These are phyloP conservation scores for Vaccinium vitisidaea DNA, from an alignment of 148 eudicot genomes.

Conservation along the genomic window DNA sequence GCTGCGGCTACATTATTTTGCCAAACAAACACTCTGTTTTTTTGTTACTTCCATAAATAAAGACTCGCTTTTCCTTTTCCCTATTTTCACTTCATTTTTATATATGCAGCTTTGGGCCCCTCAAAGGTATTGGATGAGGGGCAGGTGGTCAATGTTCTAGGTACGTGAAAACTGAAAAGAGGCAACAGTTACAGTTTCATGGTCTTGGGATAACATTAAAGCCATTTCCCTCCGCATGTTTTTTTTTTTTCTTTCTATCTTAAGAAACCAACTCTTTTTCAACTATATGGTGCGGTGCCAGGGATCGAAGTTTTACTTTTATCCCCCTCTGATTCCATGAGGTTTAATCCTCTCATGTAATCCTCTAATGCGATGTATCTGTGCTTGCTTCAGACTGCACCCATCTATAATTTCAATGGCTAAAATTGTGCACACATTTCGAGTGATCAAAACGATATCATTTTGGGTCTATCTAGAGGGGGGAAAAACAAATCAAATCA, in stretches of 20 bases:
- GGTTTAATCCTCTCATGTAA: background rate
- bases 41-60: background rate
- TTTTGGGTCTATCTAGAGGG: too few relatives aligned
- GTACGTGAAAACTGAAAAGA: background rate
- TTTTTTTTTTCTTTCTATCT: background rate
- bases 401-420: background rate
- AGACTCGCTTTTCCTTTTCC: background rate
- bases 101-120: conserved; percentile 9
- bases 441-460: background rate
- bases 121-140: background rate
- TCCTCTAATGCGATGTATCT: background rate
- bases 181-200: background rate
- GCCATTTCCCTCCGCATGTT: background rate
- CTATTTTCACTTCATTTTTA: background rate
- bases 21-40: background rate
- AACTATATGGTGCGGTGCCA: background rate
- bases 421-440: background rate
- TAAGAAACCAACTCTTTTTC: background rate
- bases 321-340: background rate
- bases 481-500: too few relatives aligned
- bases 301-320: background rate
- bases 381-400: background rate
- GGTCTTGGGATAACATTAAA: background rate
- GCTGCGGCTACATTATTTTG: background rate
- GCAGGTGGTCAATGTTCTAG: background rate